phyloP scores from a whole-genome alignment of 257 asterid genomes.

The Fraxinus cuspidata region DNA sequence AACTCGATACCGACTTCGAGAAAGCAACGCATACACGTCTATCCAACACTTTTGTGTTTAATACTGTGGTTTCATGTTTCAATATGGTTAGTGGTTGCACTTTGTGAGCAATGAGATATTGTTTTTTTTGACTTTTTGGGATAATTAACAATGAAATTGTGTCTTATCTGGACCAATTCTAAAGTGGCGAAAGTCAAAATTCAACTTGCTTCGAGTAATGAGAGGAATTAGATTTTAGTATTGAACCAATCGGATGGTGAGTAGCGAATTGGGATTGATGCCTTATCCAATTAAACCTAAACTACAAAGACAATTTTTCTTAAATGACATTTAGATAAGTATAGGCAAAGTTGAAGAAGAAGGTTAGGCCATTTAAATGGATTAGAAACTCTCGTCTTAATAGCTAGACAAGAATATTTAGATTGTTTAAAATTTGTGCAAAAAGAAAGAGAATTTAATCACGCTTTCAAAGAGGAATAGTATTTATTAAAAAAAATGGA shows the following conservation, averaged over 20 bases:
- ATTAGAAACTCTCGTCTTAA: too few relatives aligned
- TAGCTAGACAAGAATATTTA: too few relatives aligned
- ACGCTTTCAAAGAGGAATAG: too few relatives aligned
- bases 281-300: neutral
- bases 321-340: neutral
- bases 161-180: neutral
- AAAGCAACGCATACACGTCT: neutral
- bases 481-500: too few relatives aligned
- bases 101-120: neutral
- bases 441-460: neutral
- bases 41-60: neutral
- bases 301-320: neutral
- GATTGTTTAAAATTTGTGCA: neutral
- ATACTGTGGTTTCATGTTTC: neutral
- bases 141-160: neutral
- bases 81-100: neutral
- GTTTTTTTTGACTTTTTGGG: neutral
- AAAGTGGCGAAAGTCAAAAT: neutral
- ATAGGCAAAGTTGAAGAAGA: too few relatives aligned
- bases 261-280: neutral
- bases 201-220: neutral
- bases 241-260: neutral
- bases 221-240: neutral
- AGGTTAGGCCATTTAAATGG: neutral
- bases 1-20: too few relatives aligned